Evolutionary conservation across 768 basidiomycete species (phyloP).

Genomic region (Kwoniella bestiolae): DNA sequence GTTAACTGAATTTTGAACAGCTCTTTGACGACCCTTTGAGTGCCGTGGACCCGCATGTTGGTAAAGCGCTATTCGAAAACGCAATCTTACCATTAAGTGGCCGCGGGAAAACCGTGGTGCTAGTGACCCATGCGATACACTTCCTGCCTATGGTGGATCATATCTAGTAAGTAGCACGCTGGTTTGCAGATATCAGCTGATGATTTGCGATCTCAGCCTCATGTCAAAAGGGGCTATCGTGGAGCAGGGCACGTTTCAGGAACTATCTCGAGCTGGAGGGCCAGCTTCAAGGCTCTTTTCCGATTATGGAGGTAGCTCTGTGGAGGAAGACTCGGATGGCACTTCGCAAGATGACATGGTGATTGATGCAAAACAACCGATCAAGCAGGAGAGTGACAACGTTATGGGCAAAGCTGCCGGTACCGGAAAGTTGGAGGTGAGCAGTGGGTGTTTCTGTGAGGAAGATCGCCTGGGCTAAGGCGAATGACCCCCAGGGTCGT

Average conservation of each 20-base stretch:
- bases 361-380: neutral
- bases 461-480: neutral
- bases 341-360: conserved; percentile 18
- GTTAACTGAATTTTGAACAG: conserved; percentile 35
- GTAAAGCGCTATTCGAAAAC: conserved; percentile 68
- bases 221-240: conserved; percentile 61
- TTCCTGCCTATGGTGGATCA: conserved; percentile 64
- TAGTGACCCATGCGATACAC: conserved; percentile 67
- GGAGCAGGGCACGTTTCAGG: conserved; percentile 64
- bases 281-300: conserved; percentile 66
- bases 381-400: conserved; percentile 52
- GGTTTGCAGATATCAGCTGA: neutral
- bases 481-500: conserved; percentile 58
- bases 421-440: conserved; percentile 65
- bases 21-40: conserved; percentile 49
- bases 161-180: conserved; percentile 57
- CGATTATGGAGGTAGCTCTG: conserved; percentile 68
- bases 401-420: conserved; percentile 60
- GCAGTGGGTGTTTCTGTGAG: neutral
- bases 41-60: conserved; percentile 73
- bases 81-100: conserved; percentile 65
- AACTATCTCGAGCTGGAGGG: conserved; percentile 63
- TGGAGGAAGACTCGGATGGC: conserved; percentile 33
- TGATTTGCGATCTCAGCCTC: conserved; percentile 38
- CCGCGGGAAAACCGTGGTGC: conserved; percentile 63